Conservation (phyloP, 495 filamentous ascomycete genomes). For the Penicillium crystallinum region DNA sequence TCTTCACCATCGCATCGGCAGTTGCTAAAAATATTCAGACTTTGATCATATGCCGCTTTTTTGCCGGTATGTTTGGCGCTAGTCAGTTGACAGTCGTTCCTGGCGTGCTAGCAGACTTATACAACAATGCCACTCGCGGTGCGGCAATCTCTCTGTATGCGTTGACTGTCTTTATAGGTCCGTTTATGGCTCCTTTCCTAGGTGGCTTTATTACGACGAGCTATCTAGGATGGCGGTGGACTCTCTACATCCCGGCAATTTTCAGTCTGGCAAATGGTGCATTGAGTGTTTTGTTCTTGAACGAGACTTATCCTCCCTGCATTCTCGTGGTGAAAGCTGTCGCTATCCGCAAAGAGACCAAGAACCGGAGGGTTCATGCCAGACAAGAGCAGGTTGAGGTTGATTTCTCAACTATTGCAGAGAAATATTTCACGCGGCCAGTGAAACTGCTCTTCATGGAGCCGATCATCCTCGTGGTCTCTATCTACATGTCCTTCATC, state of each 20-base stretch:
- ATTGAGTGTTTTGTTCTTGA: conserved; percentile 25
- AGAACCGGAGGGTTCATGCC: conserved; percentile 45
- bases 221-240: conserved; percentile 47
- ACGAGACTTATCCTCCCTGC: conserved; percentile 38
- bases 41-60: conserved; percentile 48
- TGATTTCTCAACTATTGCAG: conserved; percentile 28
- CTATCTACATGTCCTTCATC: conserved; percentile 45
- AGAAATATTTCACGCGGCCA: conserved; percentile 42
- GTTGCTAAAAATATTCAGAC: conserved; percentile 55
- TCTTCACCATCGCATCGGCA: conserved; percentile 53
- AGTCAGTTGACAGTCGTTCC: conserved; percentile 48
- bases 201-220: conserved; percentile 40
- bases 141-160: conserved; percentile 48
- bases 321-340: conserved; percentile 39
- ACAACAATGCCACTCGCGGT: conserved; percentile 42
- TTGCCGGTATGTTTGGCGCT: conserved; percentile 46
- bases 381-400: conserved; percentile 46
- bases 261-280: conserved; percentile 25
- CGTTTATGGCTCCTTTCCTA: conserved; percentile 43
- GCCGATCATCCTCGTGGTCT: conserved; percentile 42
- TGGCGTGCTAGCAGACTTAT: conserved; percentile 49
- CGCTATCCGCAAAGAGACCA: conserved; percentile 32
- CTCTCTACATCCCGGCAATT: conserved; percentile 39
- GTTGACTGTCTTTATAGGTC: conserved; percentile 45
- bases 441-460: conserved; percentile 40